Base-by-base conservation (phyloP, 495 filamentous ascomycete species). In the Talaromyces trachyspermus region DNA sequence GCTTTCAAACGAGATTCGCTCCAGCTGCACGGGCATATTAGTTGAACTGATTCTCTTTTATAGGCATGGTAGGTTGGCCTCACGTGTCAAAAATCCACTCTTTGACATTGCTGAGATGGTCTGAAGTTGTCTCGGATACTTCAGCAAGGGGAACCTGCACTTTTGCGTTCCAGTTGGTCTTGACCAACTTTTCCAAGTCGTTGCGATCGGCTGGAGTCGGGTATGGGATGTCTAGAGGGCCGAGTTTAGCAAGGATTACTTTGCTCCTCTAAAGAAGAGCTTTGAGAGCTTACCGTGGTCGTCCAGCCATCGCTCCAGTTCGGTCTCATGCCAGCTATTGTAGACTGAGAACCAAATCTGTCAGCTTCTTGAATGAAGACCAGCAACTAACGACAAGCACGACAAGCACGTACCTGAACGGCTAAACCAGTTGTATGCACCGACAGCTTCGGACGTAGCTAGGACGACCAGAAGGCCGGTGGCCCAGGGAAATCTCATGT, bases 261-360 rank as follows among this genome's bases (percentile, higher is more conserved):
- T 26, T 63, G 48, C 22, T 9, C 14, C 26, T 33, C 35, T 27
- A 26, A 18, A 8, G 5, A 19, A 45, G 17, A 48, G 17, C 18
- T 26, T n/a, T 5, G 17, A 23, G 14, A 1, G 24, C 46, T 3
- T 54, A 72, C 68, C 70, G 68, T 98, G 80, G 56, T 98, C 92
- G 19, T 86, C 86, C 49, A 98, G 84, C 92, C 92, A 98, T 57
- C 92, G 78, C 72, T 98, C 91, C 9, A 98, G 78, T 73, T 98
- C 92, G 5, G 88, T 95, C 70, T 96, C 83, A 61, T 97, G 91
- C 92, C 92, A 98, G 62, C 91, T 96, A 71, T 96, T 95, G 77
- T 97, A 98, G 5, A 83, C 92, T 95, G 58, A 52, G 44, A 26
- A 27, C 37, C 9, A 24, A 11, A 17, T 49, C 19, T 27, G 33